Base-by-base conservation (phyloP, 148 eudicot species). In the Dysphania ambrosioides region DNA sequence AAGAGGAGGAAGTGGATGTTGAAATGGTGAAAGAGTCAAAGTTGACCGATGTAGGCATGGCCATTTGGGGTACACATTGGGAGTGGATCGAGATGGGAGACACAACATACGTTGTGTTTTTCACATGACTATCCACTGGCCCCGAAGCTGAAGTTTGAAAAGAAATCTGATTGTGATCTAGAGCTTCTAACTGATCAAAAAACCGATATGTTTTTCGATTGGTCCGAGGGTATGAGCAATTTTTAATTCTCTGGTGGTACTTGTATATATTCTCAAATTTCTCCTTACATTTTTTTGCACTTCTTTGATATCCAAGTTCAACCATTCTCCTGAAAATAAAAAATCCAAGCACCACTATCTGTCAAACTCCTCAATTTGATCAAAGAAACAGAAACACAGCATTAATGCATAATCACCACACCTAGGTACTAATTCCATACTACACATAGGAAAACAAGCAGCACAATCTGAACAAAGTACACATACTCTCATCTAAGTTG, bases 231-330 rank as follows among this genome's bases (percentile, higher is more conserved):
- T 83, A 74, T 70, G 84, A 83, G 60, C 85, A 77, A 21, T 82
- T 84, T 79, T 89, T 91, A 53, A 88, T 86, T 83, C 98, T 85
- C 79, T 77, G 88, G 80, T 93, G 89, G 68, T 91, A 89, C 75
- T 91, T 93, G 73, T 85, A 90, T 41, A 93, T 81, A 83, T 93
- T 93, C 81, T 93, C 97, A 36, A 93, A 91, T 80, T 93, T 93
- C 87, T 93, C 98, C 81, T 83, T 91, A 85, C 98, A 91, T 79
- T 93, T 93, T 81, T 88, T 88, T 72, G 88, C 91, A 80, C 82
- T 89, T 77, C 97, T 80, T 74, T 81, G 67, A 82, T 85, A 85
- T 70, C 98, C 98, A 78, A 85, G 89, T 77, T 82, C 97, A 36
- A 72, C 85, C 83, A 91, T 69, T 88, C 82, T 91, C 88, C 97